Evolutionary conservation across 2,329 filamentous ascomycete species (phyloP).

Genomic region (Epichloe sylvatica): DNA sequence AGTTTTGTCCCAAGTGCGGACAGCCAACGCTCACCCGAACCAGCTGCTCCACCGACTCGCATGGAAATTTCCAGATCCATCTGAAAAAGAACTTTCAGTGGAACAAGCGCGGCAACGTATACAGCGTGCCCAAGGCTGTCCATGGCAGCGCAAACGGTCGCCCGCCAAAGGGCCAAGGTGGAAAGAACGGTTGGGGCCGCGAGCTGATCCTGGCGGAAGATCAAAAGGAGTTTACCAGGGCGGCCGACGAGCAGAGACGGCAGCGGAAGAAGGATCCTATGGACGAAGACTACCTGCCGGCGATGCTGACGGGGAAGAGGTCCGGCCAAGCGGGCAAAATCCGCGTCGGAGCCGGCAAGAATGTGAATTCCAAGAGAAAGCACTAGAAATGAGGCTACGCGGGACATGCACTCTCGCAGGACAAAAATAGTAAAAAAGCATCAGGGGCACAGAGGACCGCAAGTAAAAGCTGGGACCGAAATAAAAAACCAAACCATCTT

Average conservation of each 20-base stretch:
- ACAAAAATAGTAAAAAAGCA: too few relatives aligned
- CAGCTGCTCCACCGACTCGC: conserved; percentile 67
- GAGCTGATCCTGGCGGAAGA: conserved; percentile 81
- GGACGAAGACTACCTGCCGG: conserved; percentile 86
- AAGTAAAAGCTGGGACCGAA: too few relatives aligned
- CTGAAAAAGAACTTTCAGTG: conserved; percentile 92
- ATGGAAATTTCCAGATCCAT: conserved; percentile 72
- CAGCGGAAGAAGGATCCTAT: conserved; percentile 68
- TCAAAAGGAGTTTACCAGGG: conserved; percentile 77
- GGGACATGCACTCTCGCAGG: not conserved
- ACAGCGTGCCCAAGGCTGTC: conserved; percentile 81
- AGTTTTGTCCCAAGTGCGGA: conserved; percentile 88
- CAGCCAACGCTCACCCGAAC: conserved; percentile 75
- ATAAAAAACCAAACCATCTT: too few relatives aligned
- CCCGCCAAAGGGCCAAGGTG: conserved; percentile 52
- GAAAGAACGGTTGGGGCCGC: conserved; percentile 75
- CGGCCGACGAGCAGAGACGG: conserved; percentile 49
- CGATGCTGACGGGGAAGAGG: conserved; percentile 70
- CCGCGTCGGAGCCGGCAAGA: conserved; percentile 71
- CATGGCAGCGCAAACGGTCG: conserved; percentile 71
- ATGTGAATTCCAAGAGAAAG: conserved; percentile 67
- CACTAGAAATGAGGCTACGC: conserved; percentile 15
- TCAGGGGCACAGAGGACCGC: too few relatives aligned
- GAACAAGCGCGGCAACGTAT: conserved; percentile 86
- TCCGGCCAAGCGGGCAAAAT: conserved; percentile 50